Conservation (phyloP, 768 basidiomycete species). For the Termitomyces sp. region DNA sequence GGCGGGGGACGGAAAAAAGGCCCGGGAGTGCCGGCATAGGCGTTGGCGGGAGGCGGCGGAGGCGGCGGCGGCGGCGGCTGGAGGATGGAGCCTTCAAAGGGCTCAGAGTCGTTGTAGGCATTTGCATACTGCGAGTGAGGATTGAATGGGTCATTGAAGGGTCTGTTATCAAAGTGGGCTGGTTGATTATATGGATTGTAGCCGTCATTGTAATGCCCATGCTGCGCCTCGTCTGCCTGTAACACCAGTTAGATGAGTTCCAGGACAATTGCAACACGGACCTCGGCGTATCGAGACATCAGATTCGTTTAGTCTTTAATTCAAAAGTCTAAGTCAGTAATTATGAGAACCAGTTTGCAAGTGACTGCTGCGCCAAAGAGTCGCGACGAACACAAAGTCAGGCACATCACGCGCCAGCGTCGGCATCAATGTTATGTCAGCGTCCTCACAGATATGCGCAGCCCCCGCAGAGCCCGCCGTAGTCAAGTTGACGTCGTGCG, state of each 20-base stretch:
- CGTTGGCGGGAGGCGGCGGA: not conserved
- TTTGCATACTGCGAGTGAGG: not conserved
- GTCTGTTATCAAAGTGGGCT: conserved; percentile 18
- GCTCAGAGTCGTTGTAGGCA: not conserved
- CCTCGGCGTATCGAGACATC: not conserved
- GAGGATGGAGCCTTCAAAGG: conserved; percentile 20
- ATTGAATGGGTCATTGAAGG: not conserved
- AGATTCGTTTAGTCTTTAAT: too few relatives aligned
- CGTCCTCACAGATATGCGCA: not conserved
- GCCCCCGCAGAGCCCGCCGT: not conserved
- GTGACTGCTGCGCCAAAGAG: too few relatives aligned
- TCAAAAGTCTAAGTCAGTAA: too few relatives aligned
- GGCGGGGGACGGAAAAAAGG: conserved; percentile 3
- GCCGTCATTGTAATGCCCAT: conserved; percentile 62
- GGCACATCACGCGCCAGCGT: not conserved
- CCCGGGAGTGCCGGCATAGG: too few relatives aligned
- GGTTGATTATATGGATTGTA: conserved; percentile 49
- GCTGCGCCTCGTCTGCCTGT: conserved; percentile 58
- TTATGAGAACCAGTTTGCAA: too few relatives aligned
- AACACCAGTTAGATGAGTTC: not conserved
- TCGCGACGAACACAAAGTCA: not conserved
- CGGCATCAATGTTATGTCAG: not conserved
- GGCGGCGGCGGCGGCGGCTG: conserved; percentile 16
- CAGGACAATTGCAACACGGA: too few relatives aligned
- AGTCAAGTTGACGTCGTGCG: not conserved